A percentile compares a stretch with the other conserved stretches of the same genome.
phyloP scores from a whole-genome alignment of 2,329 filamentous ascomycete genomes.

The Xylariaceae sp. region DNA sequence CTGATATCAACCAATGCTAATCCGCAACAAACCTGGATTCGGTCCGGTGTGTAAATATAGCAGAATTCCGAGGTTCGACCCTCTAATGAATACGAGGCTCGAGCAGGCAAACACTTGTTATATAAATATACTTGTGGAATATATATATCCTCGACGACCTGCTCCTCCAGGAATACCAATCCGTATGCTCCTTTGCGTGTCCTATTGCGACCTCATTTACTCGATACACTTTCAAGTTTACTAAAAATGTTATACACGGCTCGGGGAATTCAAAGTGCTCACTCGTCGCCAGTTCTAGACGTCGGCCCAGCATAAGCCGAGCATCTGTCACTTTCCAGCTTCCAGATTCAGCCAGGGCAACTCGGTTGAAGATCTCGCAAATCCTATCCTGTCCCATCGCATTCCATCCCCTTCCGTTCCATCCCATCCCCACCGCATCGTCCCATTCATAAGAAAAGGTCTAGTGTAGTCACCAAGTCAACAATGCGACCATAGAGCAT shows the following conservation, averaged over 20 bases:
- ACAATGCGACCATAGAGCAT: no score
- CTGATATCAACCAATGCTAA: constrained; percentile 3
- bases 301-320: neutral
- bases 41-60: neutral
- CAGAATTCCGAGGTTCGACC: neutral
- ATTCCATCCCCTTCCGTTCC: neutral
- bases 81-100: constrained; percentile 16
- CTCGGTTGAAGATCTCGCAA: neutral
- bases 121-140: no score
- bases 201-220: no score
- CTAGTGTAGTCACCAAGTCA: no score
- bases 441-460: no score
- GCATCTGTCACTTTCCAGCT: neutral
- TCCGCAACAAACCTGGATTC: neutral
- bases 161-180: no score
- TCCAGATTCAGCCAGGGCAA: neutral
- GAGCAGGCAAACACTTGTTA: neutral
- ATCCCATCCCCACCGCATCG: neutral
- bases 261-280: neutral
- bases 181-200: no score
- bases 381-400: neutral
- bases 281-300: neutral
- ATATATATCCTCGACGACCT: no score
- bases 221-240: no score
- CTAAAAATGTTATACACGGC: neutral